These are phyloP conservation scores for Neocatenulostroma microsporum DNA, from an alignment of 2,329 filamentous ascomycete species.

Conservation along the genomic window DNA sequence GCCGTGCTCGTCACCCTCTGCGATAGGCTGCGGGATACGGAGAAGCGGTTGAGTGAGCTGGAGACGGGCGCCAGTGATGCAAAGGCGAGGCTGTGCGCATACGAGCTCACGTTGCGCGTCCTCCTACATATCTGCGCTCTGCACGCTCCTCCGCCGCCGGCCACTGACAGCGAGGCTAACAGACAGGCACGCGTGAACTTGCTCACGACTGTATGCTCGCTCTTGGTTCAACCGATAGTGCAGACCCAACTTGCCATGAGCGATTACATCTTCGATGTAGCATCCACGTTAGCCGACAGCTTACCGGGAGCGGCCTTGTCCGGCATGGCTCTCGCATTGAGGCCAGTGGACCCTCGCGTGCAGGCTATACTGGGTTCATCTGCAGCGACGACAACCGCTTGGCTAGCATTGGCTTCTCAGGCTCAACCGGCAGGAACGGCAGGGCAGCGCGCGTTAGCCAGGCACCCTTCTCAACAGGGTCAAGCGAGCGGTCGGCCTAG, in stretches of 20 bases:
- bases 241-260: slow-evolving; percentile 28
- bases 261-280: slow-evolving; percentile 39
- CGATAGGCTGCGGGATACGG: slow-evolving; percentile 21
- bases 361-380: slow-evolving; percentile 34
- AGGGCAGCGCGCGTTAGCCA: slow-evolving; percentile 22
- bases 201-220: slow-evolving; percentile 28
- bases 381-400: slow-evolving; percentile 27
- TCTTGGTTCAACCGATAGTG: slow-evolving; percentile 34
- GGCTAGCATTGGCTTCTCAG: slow-evolving; percentile 31
- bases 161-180: slow-evolving; percentile 24
- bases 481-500: slow-evolving; percentile 3
- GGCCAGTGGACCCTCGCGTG: slow-evolving; percentile 30
- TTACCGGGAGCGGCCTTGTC: slow-evolving; percentile 33
- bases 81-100: too few relatives aligned
- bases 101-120: slow-evolving; percentile 17
- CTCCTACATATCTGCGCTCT: slow-evolving; percentile 36
- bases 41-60: slow-evolving; percentile 10
- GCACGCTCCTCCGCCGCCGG: slow-evolving; percentile 27
- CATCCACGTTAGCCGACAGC: slow-evolving; percentile 35
- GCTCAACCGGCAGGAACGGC: slow-evolving; percentile 14
- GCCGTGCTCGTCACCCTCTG: slow-evolving; percentile 14
- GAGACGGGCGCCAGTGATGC: too few relatives aligned
- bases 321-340: slow-evolving; percentile 16
- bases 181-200: slow-evolving; percentile 19
- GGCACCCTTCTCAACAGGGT: slow-evolving; percentile 9